These are phyloP conservation scores for Endocalyx cinctus DNA, from an alignment of 2,329 filamentous ascomycete species.

Conservation along the genomic window DNA sequence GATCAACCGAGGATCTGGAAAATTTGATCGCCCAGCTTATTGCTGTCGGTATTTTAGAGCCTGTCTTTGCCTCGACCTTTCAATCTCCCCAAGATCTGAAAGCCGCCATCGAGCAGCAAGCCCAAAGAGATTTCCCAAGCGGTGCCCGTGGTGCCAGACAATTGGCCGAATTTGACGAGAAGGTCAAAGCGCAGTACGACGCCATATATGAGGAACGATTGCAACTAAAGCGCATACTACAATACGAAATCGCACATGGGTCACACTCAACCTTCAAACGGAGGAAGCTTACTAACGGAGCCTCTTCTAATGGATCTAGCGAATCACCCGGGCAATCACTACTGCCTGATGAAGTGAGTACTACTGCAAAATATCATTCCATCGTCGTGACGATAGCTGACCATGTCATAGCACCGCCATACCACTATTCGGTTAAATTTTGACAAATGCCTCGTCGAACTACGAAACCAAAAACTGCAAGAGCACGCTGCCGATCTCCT, in stretches of 20 bases:
- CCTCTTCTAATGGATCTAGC: slow-evolving; percentile 31
- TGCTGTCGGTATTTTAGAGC: slow-evolving; percentile 62
- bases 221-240: slow-evolving; percentile 25
- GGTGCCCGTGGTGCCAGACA: slow-evolving; percentile 60
- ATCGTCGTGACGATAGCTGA: slow-evolving; percentile 20
- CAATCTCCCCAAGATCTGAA: slow-evolving; percentile 57
- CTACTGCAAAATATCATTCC: slow-evolving; percentile 1
- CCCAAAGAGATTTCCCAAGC: slow-evolving; percentile 50
- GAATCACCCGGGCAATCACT: slow-evolving; percentile 38
- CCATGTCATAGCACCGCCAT: slow-evolving; percentile 52
- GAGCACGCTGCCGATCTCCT: slow-evolving; percentile 67
- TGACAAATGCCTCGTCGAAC: slow-evolving; percentile 75
- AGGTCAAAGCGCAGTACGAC: slow-evolving; percentile 18
- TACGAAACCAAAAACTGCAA: slow-evolving; percentile 74
- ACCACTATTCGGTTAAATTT: slow-evolving; percentile 77
- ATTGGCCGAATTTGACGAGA: slow-evolving; percentile 53
- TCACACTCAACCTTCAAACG: too few species aligned
- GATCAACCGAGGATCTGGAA: slow-evolving; percentile 31
- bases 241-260: too few species aligned
- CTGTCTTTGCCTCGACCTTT: slow-evolving; percentile 53
- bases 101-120: slow-evolving; percentile 58
- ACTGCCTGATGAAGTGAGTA: slow-evolving; percentile 46
- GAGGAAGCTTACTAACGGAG: slow-evolving; percentile 49
- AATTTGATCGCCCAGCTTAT: slow-evolving; percentile 50
- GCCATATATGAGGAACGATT: too few species aligned